Conservation (phyloP, 768 basidiomycete genomes). For the Ramaria rubella region DNA sequence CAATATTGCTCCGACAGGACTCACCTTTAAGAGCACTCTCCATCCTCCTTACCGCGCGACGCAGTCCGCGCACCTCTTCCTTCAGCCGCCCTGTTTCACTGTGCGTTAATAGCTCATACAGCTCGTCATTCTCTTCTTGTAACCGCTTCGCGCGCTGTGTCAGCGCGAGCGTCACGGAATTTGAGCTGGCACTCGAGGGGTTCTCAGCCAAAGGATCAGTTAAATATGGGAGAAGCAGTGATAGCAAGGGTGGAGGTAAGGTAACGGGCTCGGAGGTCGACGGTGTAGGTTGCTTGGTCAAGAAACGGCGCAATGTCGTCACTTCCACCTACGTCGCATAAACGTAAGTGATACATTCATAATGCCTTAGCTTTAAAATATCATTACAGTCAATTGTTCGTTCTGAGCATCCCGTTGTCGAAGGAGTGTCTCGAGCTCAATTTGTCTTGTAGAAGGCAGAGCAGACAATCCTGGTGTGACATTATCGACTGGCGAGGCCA, state of each 20-base stretch:
- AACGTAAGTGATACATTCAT: slow-evolving; percentile 10
- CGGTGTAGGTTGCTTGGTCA: slow-evolving; percentile 52
- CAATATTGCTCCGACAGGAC: slow-evolving; percentile 12
- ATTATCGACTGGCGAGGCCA: not conserved
- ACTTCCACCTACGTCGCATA: slow-evolving; percentile 57
- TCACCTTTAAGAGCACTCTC: slow-evolving; percentile 74
- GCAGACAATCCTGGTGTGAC: not conserved
- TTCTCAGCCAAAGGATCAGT: slow-evolving; percentile 29
- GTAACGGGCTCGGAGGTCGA: slow-evolving; percentile 57
- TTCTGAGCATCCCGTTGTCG: slow-evolving; percentile 69
- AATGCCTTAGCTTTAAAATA: slow-evolving; percentile 5
- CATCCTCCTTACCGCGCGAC: slow-evolving; percentile 59
- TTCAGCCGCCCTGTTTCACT: slow-evolving; percentile 77
- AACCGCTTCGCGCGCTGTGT: slow-evolving; percentile 65
- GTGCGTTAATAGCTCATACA: slow-evolving; percentile 66
- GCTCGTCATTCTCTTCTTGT: slow-evolving; percentile 84
- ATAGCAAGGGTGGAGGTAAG: slow-evolving; percentile 63
- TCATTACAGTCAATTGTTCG: slow-evolving; percentile 62
- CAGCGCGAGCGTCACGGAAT: slow-evolving; percentile 65
- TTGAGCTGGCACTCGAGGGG: slow-evolving; percentile 27
- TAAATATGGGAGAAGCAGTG: slow-evolving; percentile 65
- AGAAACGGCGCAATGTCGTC: slow-evolving; percentile 56
- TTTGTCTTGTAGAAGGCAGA: slow-evolving; percentile 64
- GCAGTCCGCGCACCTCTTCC: slow-evolving; percentile 69
- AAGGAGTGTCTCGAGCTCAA: slow-evolving; percentile 76